A percentile compares a stretch with the other conserved stretches of the same genome.
phyloP scores from a whole-genome alignment of 495 filamentous ascomycete genomes.

The Penicillium waksmanii region DNA sequence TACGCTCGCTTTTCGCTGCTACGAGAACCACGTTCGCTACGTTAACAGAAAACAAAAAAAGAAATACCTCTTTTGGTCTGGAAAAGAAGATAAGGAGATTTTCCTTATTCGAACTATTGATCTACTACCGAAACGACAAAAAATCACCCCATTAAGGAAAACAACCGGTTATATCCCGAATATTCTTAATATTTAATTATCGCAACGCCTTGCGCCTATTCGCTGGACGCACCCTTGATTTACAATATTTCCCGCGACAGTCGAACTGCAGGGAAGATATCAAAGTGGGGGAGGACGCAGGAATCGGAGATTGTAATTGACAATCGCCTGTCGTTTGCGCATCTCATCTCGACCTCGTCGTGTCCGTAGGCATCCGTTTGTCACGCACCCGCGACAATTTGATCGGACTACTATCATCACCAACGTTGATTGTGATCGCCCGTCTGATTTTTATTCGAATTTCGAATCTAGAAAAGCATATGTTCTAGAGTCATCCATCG shows the following conservation, averaged over 20 bases:
- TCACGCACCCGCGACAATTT: slow-evolving; percentile 1
- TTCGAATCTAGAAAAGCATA: slow-evolving; percentile 2
- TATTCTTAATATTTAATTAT: slow-evolving; percentile 32
- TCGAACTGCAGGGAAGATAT: slow-evolving; percentile 12
- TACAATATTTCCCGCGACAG: background rate
- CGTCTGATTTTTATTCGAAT: background rate
- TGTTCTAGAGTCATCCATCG: slow-evolving; percentile 7
- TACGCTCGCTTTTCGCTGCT: slow-evolving; percentile 51
- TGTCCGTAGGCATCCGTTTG: slow-evolving; percentile 8
- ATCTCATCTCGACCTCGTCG: slow-evolving; percentile 10
- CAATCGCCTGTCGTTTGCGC: slow-evolving; percentile 15
- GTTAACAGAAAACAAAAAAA: slow-evolving; percentile 19
- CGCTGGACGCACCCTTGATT: slow-evolving; percentile 19
- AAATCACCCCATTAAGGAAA: background rate
- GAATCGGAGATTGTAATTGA: slow-evolving; percentile 15
- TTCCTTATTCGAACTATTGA: background rate
- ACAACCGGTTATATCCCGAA: slow-evolving; percentile 23
- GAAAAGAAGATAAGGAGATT: slow-evolving; percentile 10
- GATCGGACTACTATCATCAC: background rate
- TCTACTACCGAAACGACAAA: no score
- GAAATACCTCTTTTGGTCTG: slow-evolving; percentile 2
- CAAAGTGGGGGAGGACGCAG: slow-evolving; percentile 3
- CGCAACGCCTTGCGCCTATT: slow-evolving; percentile 23
- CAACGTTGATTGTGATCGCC: slow-evolving; percentile 2
- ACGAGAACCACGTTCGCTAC: slow-evolving; percentile 53